Percentiles rank a stretch among this genome's conserved stretches.
phyloP scores from a whole-genome alignment of 148 eudicot genomes.

The Chenopodium formosanum region DNA sequence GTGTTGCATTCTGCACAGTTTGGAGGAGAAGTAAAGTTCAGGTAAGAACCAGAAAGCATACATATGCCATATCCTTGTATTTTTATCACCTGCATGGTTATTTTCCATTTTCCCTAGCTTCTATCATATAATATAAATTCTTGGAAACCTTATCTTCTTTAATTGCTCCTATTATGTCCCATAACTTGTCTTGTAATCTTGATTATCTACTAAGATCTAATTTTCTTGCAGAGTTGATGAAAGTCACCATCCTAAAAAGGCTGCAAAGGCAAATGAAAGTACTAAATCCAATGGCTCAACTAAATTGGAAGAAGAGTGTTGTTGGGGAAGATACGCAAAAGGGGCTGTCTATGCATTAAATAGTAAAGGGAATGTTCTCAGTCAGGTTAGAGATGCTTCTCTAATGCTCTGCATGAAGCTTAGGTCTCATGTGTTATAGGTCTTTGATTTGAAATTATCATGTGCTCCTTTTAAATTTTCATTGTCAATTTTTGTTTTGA shows the following conservation, averaged over 20 bases:
- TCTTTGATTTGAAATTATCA: neutral
- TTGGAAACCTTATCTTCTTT: neutral
- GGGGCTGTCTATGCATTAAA: slow-evolving; percentile 92
- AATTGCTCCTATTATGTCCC: neutral
- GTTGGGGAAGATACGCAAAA: slow-evolving; percentile 91
- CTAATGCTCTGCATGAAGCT: neutral
- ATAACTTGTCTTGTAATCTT: neutral
- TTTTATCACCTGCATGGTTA: neutral
- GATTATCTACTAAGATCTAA: neutral
- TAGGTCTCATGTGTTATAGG: neutral
- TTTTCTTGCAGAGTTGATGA: slow-evolving; percentile 62
- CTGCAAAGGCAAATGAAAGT: slow-evolving; percentile 34
- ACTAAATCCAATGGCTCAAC: slow-evolving; percentile 34
- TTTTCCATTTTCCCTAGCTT: neutral
- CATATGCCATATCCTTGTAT: neutral
- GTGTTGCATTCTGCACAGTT: slow-evolving; percentile 71
- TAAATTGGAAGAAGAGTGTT: slow-evolving; percentile 49
- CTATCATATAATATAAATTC: neutral
- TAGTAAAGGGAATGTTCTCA: slow-evolving; percentile 58
- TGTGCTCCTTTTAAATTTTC: neutral
- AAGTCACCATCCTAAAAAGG: slow-evolving; percentile 42
- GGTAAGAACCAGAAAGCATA: slow-evolving; percentile 39
- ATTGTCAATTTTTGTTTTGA: too few species aligned
- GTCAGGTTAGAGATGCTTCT: slow-evolving; percentile 44
- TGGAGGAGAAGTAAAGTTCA: slow-evolving; percentile 80